Evolutionary conservation across 2,329 filamentous ascomycete genomes (phyloP), one percentile per base, ranked within the genome.

Genomic region (Metarhizium sp.): DNA sequence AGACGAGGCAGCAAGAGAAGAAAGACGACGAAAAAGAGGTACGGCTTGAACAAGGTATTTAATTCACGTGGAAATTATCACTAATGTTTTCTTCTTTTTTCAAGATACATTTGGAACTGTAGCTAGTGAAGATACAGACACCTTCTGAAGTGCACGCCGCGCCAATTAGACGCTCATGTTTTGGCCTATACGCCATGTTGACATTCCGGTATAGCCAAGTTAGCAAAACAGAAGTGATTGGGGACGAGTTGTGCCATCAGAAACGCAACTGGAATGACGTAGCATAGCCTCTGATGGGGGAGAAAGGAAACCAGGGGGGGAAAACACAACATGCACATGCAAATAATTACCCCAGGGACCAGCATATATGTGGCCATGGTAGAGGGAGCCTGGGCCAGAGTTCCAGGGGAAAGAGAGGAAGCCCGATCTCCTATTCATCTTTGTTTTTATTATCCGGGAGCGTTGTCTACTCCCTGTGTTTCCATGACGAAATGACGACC

Each of bases 11-110:
- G 71, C 71, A 8, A 69, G 69, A 54, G 74, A 75, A 30, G 78
- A 79, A 58, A 72, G 76, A 59, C 71, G 79, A 61, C 73, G 77
- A 46, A 85, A 84, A 72, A 75, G 81, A 76, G 77, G 81, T 84
- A 71, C 64, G 75, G 16, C 16, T 45, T 10, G 14, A 6, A 45
- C 8, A 16, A 45, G 5, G 38, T 40, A 11, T 40, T 40, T 11
- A 11, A 40, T 40, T 13, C 14, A 8, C 18, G 42, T 45, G 42
- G 10, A 20, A 20, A 16, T 18, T 10, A 18, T 20, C 2, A 11
- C 42, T 45, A 11, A 45, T 6, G 10, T 14, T 18, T 14, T 42
- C 5, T 46, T 20, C 3, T 29, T 30, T 30, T 29, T 29, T 30
- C 18, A 14, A 43, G 16, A 54, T 45, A 36, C 32, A 4, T 71